Conservation (phyloP, 768 basidiomycete species). For the Hysterangium stoloniferum region DNA sequence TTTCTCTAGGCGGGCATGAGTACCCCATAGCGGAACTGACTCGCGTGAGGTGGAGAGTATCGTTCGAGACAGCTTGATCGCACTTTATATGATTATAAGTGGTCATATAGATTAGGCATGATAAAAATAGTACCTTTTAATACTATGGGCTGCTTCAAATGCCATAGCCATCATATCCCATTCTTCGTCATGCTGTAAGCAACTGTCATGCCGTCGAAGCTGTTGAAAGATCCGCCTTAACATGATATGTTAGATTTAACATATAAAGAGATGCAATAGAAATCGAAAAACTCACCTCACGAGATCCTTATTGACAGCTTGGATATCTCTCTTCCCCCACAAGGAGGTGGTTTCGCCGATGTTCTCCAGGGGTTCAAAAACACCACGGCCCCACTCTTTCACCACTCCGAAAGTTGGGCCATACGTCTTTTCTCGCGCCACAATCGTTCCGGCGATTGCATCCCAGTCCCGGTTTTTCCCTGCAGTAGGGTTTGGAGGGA, state of each 20-base stretch:
- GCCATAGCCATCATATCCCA: conserved; percentile 64
- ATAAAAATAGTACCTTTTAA: conserved; percentile 42
- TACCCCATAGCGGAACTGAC: conserved; percentile 61
- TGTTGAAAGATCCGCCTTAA: conserved; percentile 48
- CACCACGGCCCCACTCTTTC: conserved; percentile 53
- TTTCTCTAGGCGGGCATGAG: conserved; percentile 68
- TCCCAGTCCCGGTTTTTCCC: conserved; percentile 29
- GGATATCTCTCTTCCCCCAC: conserved; percentile 44
- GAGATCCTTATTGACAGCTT: conserved; percentile 40
- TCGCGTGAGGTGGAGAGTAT: conserved; percentile 49
- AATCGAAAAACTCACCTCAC: conserved; percentile 23
- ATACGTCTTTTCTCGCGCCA: conserved; percentile 62
- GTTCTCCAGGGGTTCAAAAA: conserved; percentile 48
- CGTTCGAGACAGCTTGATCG: conserved; percentile 58
- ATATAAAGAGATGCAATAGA: neutral
- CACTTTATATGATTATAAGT: conserved; percentile 32
- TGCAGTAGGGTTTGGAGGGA: conserved; percentile 35
- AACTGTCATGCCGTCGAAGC: conserved; percentile 39
- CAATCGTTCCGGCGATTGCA: conserved; percentile 53
- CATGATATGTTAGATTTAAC: neutral
- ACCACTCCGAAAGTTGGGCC: conserved; percentile 57
- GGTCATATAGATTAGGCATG: conserved; percentile 5
- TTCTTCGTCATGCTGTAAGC: conserved; percentile 27
- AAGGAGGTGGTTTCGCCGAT: conserved; percentile 31
- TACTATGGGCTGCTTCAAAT: conserved; percentile 53